A percentile compares a stretch with the other conserved stretches of the same genome.
These are phyloP conservation scores for Oryza meyeriana DNA, from an alignment of 176 grass and related monocot species.

Conservation along the genomic window DNA sequence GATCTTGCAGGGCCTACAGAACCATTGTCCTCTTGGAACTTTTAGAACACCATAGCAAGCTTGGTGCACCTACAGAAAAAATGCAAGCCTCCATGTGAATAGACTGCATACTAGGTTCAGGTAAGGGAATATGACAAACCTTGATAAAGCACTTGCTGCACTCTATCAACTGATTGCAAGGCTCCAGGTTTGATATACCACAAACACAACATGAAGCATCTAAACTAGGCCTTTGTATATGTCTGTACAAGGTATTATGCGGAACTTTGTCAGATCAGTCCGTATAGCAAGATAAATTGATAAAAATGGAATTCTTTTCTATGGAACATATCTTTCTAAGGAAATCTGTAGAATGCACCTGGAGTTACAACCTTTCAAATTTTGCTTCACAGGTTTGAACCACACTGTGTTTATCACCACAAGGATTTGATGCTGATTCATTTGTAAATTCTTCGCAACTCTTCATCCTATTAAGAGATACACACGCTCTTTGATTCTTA, in stretches of 20 bases:
- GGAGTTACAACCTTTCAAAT: conserved; percentile 47
- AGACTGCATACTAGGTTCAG: conserved; percentile 21
- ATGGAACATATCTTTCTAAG: background rate
- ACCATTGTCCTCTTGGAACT: conserved; percentile 79
- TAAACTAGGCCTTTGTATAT: conserved; percentile 39
- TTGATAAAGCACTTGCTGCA: conserved; percentile 80
- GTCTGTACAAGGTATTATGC: conserved; percentile 43
- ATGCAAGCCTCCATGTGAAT: conserved; percentile 36
- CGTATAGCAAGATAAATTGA: conserved; percentile 12
- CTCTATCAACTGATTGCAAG: conserved; percentile 71
- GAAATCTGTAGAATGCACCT: conserved; percentile 21
- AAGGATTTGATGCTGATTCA: conserved; percentile 22
- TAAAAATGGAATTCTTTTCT: conserved; percentile 6
- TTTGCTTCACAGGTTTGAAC: conserved; percentile 31
- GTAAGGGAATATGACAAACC: conserved; percentile 39
- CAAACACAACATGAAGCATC: conserved; percentile 88
- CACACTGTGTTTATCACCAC: conserved; percentile 23
- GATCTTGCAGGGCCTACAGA: conserved; percentile 81
- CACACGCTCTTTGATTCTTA: conserved; percentile 27
- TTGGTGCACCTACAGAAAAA: conserved; percentile 80
- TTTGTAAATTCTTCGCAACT: conserved; percentile 25
- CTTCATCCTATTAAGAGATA: conserved; percentile 30
- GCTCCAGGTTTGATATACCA: conserved; percentile 65
- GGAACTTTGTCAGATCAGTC: conserved; percentile 6
- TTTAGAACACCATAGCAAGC: conserved; percentile 93